phyloP scores from a whole-genome alignment of 331 rosid genomes.

The Dryas integrifolia region DNA sequence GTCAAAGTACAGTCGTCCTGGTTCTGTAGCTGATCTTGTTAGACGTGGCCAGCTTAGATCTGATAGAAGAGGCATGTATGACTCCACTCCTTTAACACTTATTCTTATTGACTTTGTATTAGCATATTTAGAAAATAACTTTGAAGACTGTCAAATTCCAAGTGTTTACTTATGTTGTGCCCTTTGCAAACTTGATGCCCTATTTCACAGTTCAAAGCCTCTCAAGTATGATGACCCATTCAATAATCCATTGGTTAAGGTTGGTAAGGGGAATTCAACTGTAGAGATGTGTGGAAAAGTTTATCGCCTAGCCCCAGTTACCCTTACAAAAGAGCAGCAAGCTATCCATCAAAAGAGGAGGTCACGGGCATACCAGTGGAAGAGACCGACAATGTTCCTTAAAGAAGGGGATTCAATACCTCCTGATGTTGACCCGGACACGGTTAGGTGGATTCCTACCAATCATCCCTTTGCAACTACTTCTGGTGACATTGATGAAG shows the following conservation, averaged over 20 bases:
- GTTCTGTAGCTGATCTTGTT: slow-evolving; percentile 89
- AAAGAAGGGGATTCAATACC: slow-evolving; percentile 81
- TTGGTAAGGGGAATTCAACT: slow-evolving; percentile 65
- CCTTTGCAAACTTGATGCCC: not conserved
- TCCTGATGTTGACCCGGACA: slow-evolving; percentile 84
- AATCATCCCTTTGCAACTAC: slow-evolving; percentile 97
- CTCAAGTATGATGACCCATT: slow-evolving; percentile 79
- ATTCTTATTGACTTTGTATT: not conserved
- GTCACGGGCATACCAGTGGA: slow-evolving; percentile 91
- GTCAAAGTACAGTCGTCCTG: slow-evolving; percentile 51
- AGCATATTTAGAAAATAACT: not conserved
- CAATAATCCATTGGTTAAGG: slow-evolving; percentile 84
- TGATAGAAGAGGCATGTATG: slow-evolving; percentile 99
- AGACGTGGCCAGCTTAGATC: slow-evolving; percentile 94
- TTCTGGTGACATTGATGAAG: slow-evolving; percentile 74
- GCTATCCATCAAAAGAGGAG: slow-evolving; percentile 82
- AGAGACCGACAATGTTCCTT: slow-evolving; percentile 84
- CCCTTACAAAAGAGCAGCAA: slow-evolving; percentile 80
- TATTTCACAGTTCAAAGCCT: slow-evolving; percentile 43
- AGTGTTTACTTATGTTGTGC: not conserved
- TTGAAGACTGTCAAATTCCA: not conserved
- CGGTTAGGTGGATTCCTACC: slow-evolving; percentile 89
- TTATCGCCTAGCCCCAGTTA: slow-evolving; percentile 89
- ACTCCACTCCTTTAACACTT: slow-evolving; percentile 29
- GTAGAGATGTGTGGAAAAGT: slow-evolving; percentile 91